Evolutionary conservation across 768 basidiomycete species (phyloP).

Genomic region (Boletales sp.): DNA sequence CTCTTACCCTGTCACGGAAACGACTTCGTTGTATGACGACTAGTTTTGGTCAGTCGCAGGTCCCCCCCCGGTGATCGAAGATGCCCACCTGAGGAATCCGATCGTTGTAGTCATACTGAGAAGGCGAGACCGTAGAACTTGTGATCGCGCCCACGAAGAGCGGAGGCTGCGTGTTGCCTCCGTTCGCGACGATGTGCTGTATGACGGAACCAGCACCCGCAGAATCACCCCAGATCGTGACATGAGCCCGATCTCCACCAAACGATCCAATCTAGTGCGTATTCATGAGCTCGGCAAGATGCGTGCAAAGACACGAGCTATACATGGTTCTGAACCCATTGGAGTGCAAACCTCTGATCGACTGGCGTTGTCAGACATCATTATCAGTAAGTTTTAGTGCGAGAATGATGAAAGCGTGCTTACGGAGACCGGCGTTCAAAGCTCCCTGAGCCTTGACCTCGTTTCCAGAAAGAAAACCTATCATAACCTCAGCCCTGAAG

Average conservation of each 20-base stretch:
- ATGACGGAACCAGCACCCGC: constrained; percentile 33
- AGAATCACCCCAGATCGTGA: constrained; percentile 37
- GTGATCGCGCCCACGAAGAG: constrained; percentile 33
- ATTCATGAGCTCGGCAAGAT: not conserved
- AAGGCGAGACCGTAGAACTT: constrained; percentile 29
- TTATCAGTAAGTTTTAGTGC: not conserved
- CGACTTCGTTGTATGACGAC: constrained; percentile 16
- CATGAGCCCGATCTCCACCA: constrained; percentile 30
- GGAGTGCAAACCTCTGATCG: constrained; percentile 33
- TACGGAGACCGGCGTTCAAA: constrained; percentile 35
- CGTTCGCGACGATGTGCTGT: constrained; percentile 32
- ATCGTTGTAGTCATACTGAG: constrained; percentile 34
- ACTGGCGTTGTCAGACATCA: constrained; percentile 14
- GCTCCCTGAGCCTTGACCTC: constrained; percentile 29
- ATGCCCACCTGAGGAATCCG: constrained; percentile 24
- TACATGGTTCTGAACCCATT: constrained; percentile 36
- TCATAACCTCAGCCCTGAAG: not conserved
- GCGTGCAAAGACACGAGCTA: not conserved
- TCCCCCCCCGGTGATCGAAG: not conserved
- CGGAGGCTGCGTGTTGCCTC: constrained; percentile 30
- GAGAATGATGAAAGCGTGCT: not conserved
- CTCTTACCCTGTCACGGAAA: constrained; percentile 10
- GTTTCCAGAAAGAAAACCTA: constrained; percentile 31
- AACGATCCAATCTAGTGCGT: constrained; percentile 27
- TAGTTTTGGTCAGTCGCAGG: constrained; percentile 1